phyloP scores from a whole-genome alignment of 1,284 basidiomycete species.

The Xanthoconium separans region DNA sequence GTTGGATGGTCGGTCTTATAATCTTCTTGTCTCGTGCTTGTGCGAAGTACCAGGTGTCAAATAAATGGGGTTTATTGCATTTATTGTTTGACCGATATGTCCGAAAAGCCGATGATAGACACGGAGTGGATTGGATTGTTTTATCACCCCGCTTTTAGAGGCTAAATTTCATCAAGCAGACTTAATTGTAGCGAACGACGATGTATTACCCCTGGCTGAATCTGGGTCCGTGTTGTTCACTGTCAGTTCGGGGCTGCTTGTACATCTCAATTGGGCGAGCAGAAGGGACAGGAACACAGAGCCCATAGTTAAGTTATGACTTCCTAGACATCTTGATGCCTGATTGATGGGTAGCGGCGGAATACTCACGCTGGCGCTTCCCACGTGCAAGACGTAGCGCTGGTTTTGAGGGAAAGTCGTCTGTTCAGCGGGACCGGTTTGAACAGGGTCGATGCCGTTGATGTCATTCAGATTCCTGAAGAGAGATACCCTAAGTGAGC shows the following conservation, averaged over 20 bases:
- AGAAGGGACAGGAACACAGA: constrained; percentile 53
- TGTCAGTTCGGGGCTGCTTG: constrained; percentile 57
- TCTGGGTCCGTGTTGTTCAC: constrained; percentile 41
- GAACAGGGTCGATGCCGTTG: no score
- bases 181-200: background rate
- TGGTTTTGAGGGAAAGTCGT: constrained; percentile 65
- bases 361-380: no score
- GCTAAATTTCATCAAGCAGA: background rate
- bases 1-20: background rate
- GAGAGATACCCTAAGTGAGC: constrained; percentile 16
- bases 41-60: background rate
- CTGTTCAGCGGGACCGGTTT: no score
- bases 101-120: background rate
- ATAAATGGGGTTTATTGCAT: no score
- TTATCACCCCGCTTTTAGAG: background rate
- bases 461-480: no score
- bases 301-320: background rate
- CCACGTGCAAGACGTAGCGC: constrained; percentile 55
- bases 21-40: background rate
- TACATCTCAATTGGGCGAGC: constrained; percentile 66
- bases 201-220: no score
- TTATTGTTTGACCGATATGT: background rate
- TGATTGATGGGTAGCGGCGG: constrained; percentile 37
- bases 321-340: constrained; percentile 74
- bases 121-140: background rate